Conservation (phyloP, 352 stramenopile genomes). For the Phytophthora sojae region DNA sequence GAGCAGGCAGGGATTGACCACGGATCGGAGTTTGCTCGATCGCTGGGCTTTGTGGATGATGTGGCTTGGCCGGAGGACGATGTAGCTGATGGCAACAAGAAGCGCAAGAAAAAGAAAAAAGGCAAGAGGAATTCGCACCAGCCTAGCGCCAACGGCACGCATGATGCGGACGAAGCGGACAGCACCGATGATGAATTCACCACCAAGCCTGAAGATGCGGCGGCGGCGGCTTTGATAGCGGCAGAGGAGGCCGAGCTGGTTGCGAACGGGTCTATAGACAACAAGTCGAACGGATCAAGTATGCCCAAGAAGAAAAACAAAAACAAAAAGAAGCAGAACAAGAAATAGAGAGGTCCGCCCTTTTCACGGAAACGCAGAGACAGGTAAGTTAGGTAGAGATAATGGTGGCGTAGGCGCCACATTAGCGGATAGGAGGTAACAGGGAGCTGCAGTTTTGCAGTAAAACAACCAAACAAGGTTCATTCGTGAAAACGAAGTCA, state of each 20-base stretch:
- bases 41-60: conserved; percentile 86
- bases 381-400: conserved; percentile 40
- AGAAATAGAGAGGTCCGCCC: conserved; percentile 54
- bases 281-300: conserved; percentile 34
- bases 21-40: conserved; percentile 82
- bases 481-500: conserved; percentile 6
- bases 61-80: conserved; percentile 84
- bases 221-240: conserved; percentile 34
- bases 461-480: conserved; percentile 11
- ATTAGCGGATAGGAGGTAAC: conserved; percentile 24
- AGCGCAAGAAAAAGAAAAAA: conserved; percentile 89
- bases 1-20: conserved; percentile 76
- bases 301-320: conserved; percentile 63
- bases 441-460: conserved; percentile 14
- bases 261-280: conserved; percentile 34
- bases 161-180: conserved; percentile 26
- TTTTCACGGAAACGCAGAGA: conserved; percentile 21
- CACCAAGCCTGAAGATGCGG: conserved; percentile 37
- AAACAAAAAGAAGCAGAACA: conserved; percentile 49
- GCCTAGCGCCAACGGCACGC: conserved; percentile 18
- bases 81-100: conserved; percentile 48
- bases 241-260: conserved; percentile 37
- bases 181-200: conserved; percentile 37
- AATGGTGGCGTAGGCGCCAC: conserved; percentile 7
- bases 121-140: conserved; percentile 42